Base-by-base conservation (phyloP, 2,329 filamentous ascomycete genomes). In the Parastagonospora avenae region DNA sequence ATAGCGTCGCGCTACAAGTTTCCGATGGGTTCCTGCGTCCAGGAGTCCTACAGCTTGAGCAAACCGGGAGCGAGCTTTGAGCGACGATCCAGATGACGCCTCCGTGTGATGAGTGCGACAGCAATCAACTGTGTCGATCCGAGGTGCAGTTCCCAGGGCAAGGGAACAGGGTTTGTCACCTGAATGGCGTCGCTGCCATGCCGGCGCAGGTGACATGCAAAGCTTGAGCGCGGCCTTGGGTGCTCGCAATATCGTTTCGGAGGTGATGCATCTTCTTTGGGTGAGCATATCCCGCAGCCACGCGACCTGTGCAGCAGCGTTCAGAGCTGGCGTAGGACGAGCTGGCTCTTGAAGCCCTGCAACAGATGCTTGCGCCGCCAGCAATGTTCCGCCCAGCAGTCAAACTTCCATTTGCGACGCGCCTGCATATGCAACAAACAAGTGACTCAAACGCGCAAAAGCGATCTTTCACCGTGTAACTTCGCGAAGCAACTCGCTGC, bases 101-200 rank as follows among this genome's bases (percentile, higher is more conserved):
- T 30, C 54, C 56, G 30, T 55, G 60, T 62, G 60, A 62, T 55
- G 38, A 38, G 38, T 39, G 38, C 14, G 45, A 47, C 45, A 48
- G 39, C 44, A 54, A 48, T 37, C 44, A 41, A 41, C 29, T 14
- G 30, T 16, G 35, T 15, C 8, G 24, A 14, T 43, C 38, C 29
- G 19, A 36, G 15, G 41, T 27, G 42, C 19, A 11, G 37, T 16
- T 39, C 28, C 38, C 46, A 19, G 46, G 10, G 38, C 41, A 37
- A 46, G 47, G 41, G 35, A 41, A 37, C 16, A 28, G 16, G 27
- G 6, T 42, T 33, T 39, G 51, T 57, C 54, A 57, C 47, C 38
- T 57, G 54, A 33, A 50, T 48, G 54, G 54, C 54, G 50, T 53
- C 45, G 33, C 41, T 19, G 33, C 12, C n/a, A 30, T 29, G 35